Base-by-base conservation (phyloP, 768 basidiomycete genomes). In the Steccherinum ochraceum region DNA sequence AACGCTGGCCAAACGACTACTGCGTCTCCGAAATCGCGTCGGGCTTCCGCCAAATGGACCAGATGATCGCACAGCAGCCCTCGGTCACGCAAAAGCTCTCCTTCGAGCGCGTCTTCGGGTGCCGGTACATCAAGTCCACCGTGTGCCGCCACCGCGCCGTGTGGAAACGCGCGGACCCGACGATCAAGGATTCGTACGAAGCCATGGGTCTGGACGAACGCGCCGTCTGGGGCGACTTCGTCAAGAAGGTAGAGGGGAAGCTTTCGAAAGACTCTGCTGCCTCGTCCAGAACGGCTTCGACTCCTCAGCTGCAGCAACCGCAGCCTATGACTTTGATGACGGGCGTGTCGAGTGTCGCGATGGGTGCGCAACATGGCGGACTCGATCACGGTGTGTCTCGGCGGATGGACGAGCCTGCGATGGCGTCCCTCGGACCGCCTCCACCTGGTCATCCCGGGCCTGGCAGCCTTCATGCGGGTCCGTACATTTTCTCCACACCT, bases 1-100 rank as follows among this genome's bases (percentile, higher is more conserved):
- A 85, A 60, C 78, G 83, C 12, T 87, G 85, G 85, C 85, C 85
- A 27, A 85, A 86, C 59, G 85, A 86, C 66, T 85, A 83, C 62
- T 81, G 80, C 7, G 84, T 87, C 19, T 74, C 72, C 46, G 84
- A 86, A 61, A 71, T 86, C 50, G 75, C 82, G 1, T 61, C 64
- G 1, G 84, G 85, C 1, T 84, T 87, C 63, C 72, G 70, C 30
- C 66, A 75, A 39, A 77, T 76, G 71, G 70, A 74, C 48, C 18
- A 50, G n/a, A 56, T 74, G 40, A 66, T 68, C 7, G 55, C 59
- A 0, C 59, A 66, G 46, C 57, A 58, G 39, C 67, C 75, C 12
- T 68, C 69, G 27, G 70, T 79, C 58, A 85, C 81, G 2, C 84
- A 86, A 57, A 78, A 77, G n/a, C 68, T 69, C 1, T 82, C 84